Conservation (phyloP, 2,329 filamentous ascomycete species). For the Penicillium brasilianum region DNA sequence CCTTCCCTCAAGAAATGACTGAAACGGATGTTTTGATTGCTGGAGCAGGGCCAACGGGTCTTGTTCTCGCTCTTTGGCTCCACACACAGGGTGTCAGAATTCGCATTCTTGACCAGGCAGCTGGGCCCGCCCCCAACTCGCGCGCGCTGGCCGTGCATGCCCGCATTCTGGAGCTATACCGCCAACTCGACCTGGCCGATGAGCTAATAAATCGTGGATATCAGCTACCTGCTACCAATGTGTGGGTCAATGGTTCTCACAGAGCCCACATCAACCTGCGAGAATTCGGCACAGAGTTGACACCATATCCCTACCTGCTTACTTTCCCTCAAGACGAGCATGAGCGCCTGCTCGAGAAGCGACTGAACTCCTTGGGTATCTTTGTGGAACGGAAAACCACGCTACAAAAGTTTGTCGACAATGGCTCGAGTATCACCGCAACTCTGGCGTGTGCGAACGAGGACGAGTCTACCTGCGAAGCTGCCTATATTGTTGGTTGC, state of each 20-base stretch:
- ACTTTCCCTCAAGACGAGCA: slow-evolving; percentile 37
- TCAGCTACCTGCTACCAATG: slow-evolving; percentile 43
- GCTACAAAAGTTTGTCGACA: slow-evolving; percentile 33
- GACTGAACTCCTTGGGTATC: slow-evolving; percentile 33
- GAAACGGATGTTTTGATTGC: slow-evolving; percentile 35
- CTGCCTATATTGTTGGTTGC: slow-evolving; percentile 56
- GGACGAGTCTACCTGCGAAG: slow-evolving; percentile 37
- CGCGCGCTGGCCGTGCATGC: slow-evolving; percentile 54
- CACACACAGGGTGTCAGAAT: slow-evolving; percentile 33
- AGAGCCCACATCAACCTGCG: slow-evolving; percentile 30
- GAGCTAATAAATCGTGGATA: slow-evolving; percentile 46
- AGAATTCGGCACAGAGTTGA: slow-evolving; percentile 33
- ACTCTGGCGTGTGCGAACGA: slow-evolving; percentile 25
- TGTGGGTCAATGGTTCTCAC: slow-evolving; percentile 40
- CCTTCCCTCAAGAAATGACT: not conserved
- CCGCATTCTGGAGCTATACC: slow-evolving; percentile 57
- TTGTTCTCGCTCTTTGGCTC: slow-evolving; percentile 40
- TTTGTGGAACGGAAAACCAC: slow-evolving; percentile 36
- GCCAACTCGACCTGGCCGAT: slow-evolving; percentile 50
- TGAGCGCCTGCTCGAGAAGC: slow-evolving; percentile 36
- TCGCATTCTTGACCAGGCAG: slow-evolving; percentile 54
- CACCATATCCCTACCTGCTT: slow-evolving; percentile 39
- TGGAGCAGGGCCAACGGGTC: slow-evolving; percentile 39
- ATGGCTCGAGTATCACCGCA: slow-evolving; percentile 30
- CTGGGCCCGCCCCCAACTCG: slow-evolving; percentile 44